Base-by-base conservation (phyloP, 768 basidiomycete species). In the Suillus discolor region DNA sequence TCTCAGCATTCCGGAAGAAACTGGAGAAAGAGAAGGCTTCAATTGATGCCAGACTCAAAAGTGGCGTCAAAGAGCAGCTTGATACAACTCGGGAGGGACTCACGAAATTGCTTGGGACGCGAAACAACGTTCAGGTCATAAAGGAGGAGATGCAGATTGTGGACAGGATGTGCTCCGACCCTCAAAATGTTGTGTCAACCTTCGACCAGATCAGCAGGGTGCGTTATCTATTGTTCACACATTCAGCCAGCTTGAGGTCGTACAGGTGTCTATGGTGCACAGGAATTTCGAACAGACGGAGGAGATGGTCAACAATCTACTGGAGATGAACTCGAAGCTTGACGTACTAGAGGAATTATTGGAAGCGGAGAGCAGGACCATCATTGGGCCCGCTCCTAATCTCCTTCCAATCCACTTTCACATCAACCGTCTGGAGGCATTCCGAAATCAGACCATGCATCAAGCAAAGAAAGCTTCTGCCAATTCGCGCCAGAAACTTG, bases 131-230 rank as follows among this genome's bases (percentile, higher is more conserved):
- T 34, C 92, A 94, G 74, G 81, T 85, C 18, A 84, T 96, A 70
- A 92, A 90, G 79, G 94, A 97, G 68, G 92, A 94, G 76, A 91
- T 96, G 91, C 84, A 84, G 60, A 85, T 86, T 61, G 84, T 94
- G 63, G 93, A 96, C 71, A 87, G 85, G 73, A 79, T 89, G 71
- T 92, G 89, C 74, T 83, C 83, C 49, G 92, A 95, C 73, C 91
- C 93, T 13, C 81, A 87, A 70, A 89, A 89, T 64, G 81, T 85
- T 18, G 91, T 95, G 12, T 83, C 89, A 36, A 98, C 93, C 12
- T 98, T 97, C 76, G 94, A 95, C 80, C 96, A 97, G 79, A 97
- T 99, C 74, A 93, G 92, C 73, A 85, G 96, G 78, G 97, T 97
- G 72, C 64, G 90, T 82, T 16, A 9, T 53, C 28, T 53, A 39